phyloP scores from a whole-genome alignment of 176 grass and related monocot genomes.

The Chrysopogon serrulatus region DNA sequence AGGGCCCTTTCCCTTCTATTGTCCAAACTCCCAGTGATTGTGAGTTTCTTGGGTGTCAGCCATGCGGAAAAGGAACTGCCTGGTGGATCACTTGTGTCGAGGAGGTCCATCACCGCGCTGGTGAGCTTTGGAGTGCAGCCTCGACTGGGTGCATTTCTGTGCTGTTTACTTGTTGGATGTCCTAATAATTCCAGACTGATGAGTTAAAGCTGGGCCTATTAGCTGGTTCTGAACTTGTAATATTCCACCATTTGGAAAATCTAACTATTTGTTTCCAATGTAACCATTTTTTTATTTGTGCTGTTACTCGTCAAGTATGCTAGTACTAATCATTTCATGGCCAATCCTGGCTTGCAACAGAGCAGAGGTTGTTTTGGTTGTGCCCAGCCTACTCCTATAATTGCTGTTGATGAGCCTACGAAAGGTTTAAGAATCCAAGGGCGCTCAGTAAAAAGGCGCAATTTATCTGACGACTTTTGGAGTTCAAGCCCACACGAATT shows the following conservation, averaged over 20 bases:
- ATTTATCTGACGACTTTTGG: conserved; percentile 85
- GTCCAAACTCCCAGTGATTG: neutral
- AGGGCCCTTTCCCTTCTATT: neutral
- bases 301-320: neutral
- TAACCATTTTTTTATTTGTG: neutral
- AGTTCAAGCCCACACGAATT: conserved; percentile 79
- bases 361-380: conserved; percentile 98
- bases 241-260: neutral
- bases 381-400: conserved; percentile 71
- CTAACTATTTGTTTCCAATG: neutral
- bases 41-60: neutral
- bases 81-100: neutral
- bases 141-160: neutral
- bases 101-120: neutral
- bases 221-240: neutral
- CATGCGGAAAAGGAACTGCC: neutral
- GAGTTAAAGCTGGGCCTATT: neutral
- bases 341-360: conserved; percentile 84
- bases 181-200: neutral
- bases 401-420: conserved; percentile 87
- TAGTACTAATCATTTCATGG: conserved; percentile 52
- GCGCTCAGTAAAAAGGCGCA: conserved; percentile 46
- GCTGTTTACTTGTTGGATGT: neutral
- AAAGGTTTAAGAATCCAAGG: conserved; percentile 96
- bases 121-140: neutral